Percentiles rank a stretch among this genome's conserved stretches.
These are phyloP conservation scores for Eimeria falciformis DNA, from an alignment of 169 alveolate species.

Conservation along the genomic window DNA sequence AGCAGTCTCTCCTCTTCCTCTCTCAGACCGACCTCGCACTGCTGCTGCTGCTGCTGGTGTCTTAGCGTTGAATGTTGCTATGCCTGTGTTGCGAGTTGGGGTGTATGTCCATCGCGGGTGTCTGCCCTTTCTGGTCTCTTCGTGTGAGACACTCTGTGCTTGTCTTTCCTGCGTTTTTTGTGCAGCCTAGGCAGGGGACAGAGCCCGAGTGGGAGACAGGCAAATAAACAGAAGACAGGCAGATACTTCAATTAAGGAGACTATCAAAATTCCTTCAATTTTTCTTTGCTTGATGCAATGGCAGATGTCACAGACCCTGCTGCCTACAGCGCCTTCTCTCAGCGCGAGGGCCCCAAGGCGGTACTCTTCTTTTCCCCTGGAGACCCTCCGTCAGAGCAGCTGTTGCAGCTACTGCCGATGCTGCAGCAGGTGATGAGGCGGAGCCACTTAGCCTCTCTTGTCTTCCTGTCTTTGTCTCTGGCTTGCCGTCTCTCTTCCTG, in stretches of 20 bases:
- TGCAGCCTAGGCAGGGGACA: neutral
- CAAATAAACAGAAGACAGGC: no score
- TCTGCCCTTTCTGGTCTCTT: no score
- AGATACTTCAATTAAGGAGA: no score
- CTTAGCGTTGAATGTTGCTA: no score
- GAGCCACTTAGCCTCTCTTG: no score
- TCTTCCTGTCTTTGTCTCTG: no score
- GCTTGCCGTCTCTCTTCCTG: neutral
- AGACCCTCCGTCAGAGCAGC: constrained; percentile 3
- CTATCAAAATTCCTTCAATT: neutral
- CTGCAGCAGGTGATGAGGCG: constrained; percentile 37
- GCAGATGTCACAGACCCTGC: neutral
- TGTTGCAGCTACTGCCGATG: neutral
- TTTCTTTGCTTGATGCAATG: neutral
- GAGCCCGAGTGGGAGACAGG: neutral
- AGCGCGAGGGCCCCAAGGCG: neutral
- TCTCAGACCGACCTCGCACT: no score
- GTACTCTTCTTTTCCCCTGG: neutral
- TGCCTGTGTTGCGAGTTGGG: no score
- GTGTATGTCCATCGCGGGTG: no score
- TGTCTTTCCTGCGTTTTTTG: neutral
- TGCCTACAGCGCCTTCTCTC: neutral
- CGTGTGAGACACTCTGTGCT: no score
- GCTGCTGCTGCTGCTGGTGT: no score
- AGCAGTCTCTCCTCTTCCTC: no score